Base-by-base conservation (phyloP, 805 yeast species). In the Candida ovalis region DNA sequence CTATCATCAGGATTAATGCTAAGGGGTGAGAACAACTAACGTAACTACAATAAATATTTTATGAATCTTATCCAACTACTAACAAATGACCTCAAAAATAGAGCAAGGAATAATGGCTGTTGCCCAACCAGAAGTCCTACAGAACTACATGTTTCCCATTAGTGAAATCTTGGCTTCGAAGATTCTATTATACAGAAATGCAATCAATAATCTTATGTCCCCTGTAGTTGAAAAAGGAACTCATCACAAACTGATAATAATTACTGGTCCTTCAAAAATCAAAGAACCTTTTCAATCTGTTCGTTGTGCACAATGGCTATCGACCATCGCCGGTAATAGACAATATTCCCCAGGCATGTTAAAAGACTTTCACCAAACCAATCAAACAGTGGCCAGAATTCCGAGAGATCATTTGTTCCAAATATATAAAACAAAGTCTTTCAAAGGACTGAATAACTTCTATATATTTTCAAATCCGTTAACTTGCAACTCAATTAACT, bases 101-200 rank as follows among this genome's bases (percentile, higher is more conserved):
- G 72, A 64, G 45, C 58, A 60, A 39, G 73, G 73, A 9, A 66
- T 67, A 22, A 61, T 65, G 36, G 65, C 72, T 1, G 63, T 73
- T 21, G 70, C 74, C 3, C 74, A 69, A 51, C 78, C 79, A 0
- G 76, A 73, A 48, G 70, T 73, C 8, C 60, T 73, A 7, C 78
- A 74, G 48, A 66, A 67, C 42, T 63, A 63, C 41, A 49, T 74
- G 27, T 68, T 61, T 42, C 77, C 78, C 3, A 59, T 66, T 4
- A 54, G 68, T 27, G 63, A 61, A 10, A 42, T 44, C 2, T 52
- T 69, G 19, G 57, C 65, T 30, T 32, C 48, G 10, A 66, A 68
- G 46, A 66, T 73, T 5, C 54, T 68, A 21, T 46, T 48, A 1
- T 64, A 68, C 49, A 59, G 78, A 49, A 51, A 58, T 8, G 45